Base-by-base conservation (phyloP, 148 eudicot genomes). In the Vaccinium vitisidaea region DNA sequence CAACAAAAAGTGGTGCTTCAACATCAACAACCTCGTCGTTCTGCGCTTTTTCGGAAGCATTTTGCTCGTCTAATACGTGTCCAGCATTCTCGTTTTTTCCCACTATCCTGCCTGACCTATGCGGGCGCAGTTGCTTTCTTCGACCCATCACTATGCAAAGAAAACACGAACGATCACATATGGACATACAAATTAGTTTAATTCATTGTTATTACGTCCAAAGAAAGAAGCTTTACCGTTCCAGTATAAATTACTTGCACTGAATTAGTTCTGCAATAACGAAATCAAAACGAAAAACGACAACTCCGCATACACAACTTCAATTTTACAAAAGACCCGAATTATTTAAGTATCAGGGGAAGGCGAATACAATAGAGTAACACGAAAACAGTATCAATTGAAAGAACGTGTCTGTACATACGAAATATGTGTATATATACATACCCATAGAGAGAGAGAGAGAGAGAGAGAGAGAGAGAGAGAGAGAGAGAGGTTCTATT, bases 111-210 rank as follows among this genome's bases (percentile, higher is more conserved):
- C 90, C 90, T 15, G 98, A 90, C 53, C 95, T 87, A 75, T 86
- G 89, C 4, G 98, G 98, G 83, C 87, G 86, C 70, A 80, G 85
- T 84, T 90, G 89, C 85, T 96, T 96, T 88, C 87, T 90, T 85
- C 97, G 87, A 69, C 94, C 98, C 98, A 94, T 96, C 63, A 76
- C 88, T 80, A 65, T 16, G 59, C 81, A 82, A 43, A 81, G 61
- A 39, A 54, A 77, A 32, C 11, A 8, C 8, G 32, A 73, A 32
- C 14, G 39, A 39, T 58, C 7, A 59, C 52, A 8, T 6, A 54
- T 54, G 39, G 13, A 21, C 48, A 69, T 19, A 55, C 32, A 79
- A 48, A 59, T 80, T 21, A 81, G 75, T 63, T 39, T 53, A 81
- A 48, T 63, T 13, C 25, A 65, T 18, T 56, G 32, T 80, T 8